Percentiles rank a stretch among this genome's conserved stretches.
These are phyloP conservation scores for Rhinocladiella mackenziei DNA, from an alignment of 2,329 filamentous ascomycete species.

Conservation along the genomic window DNA sequence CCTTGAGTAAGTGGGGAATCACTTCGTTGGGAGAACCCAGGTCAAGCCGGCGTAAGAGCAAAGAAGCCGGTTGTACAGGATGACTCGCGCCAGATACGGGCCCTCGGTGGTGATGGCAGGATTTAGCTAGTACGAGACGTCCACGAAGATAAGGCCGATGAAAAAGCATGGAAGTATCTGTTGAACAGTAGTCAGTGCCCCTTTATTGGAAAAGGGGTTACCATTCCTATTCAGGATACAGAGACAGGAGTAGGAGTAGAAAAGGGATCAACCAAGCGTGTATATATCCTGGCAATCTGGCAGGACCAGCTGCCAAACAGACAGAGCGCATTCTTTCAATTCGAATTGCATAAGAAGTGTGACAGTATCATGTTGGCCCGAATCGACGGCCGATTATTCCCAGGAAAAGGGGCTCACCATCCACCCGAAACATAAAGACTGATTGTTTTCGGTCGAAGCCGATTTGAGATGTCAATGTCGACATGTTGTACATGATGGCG, in stretches of 20 bases:
- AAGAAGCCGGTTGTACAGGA: constrained; percentile 67
- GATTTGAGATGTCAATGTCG: constrained; percentile 61
- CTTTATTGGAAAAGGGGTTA: too few relatives aligned
- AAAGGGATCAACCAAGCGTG: too few relatives aligned
- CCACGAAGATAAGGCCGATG: constrained; percentile 63
- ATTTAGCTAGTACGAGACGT: constrained; percentile 58
- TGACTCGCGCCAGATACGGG: constrained; percentile 63
- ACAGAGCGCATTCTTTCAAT: too few relatives aligned
- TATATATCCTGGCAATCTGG: too few relatives aligned
- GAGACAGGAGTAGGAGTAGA: too few relatives aligned
- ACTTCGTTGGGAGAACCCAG: constrained; percentile 65
- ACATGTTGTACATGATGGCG: constrained; percentile 64
- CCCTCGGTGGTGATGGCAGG: constrained; percentile 52
- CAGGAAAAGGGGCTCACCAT: constrained; percentile 62
- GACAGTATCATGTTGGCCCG: constrained; percentile 69
- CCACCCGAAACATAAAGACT: constrained; percentile 72
- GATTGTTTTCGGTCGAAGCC: constrained; percentile 60
- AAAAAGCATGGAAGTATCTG: constrained; percentile 66
- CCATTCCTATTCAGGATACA: too few relatives aligned
- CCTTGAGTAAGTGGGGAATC: constrained; percentile 68
- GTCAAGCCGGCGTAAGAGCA: constrained; percentile 62
- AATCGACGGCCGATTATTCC: constrained; percentile 68
- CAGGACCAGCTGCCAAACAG: too few relatives aligned
- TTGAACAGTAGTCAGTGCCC: too few relatives aligned
- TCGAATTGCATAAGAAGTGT: too few relatives aligned